A percentile compares a stretch with the other conserved stretches of the same genome.
phyloP scores from a whole-genome alignment of 306 rosid genomes.

The Morella rubra region DNA sequence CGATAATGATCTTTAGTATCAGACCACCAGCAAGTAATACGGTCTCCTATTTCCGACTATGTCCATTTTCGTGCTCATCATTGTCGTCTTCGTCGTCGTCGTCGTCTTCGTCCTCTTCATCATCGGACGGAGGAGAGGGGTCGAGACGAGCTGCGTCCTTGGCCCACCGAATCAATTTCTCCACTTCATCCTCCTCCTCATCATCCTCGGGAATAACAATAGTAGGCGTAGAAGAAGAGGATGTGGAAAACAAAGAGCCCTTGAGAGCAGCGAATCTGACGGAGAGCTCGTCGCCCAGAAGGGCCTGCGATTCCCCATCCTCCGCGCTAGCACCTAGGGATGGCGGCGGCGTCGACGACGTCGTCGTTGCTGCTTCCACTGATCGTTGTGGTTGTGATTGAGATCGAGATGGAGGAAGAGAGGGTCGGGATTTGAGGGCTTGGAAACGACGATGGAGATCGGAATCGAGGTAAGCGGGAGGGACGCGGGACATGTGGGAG shows the following conservation, averaged over 20 bases:
- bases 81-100: slow-evolving; percentile 4
- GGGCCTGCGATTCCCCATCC: slow-evolving; percentile 30
- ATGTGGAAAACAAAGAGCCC: slow-evolving; percentile 31
- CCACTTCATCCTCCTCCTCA: slow-evolving; percentile 61
- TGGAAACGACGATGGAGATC: slow-evolving; percentile 75
- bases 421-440: slow-evolving; percentile 48
- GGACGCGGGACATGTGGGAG: slow-evolving; percentile 45
- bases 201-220: slow-evolving; percentile 13
- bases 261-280: slow-evolving; percentile 63
- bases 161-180: slow-evolving; percentile 78
- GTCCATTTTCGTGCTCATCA: background rate
- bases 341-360: too few species aligned
- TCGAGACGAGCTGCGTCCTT: slow-evolving; percentile 88
- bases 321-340: slow-evolving; percentile 16
- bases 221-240: slow-evolving; percentile 13
- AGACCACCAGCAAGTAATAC: too few species aligned
- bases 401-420: background rate
- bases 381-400: background rate
- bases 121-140: slow-evolving; percentile 73
- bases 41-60: background rate
- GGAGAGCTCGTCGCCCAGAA: slow-evolving; percentile 41
- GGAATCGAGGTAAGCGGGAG: slow-evolving; percentile 34
- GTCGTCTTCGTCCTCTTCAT: slow-evolving; percentile 23
- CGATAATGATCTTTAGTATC: background rate
- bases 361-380: too few species aligned